Percentiles rank a stretch among this genome's conserved stretches.
Evolutionary conservation across 2,329 filamentous ascomycete genomes (phyloP).

Genomic region (Fusarium sarcochroum): DNA sequence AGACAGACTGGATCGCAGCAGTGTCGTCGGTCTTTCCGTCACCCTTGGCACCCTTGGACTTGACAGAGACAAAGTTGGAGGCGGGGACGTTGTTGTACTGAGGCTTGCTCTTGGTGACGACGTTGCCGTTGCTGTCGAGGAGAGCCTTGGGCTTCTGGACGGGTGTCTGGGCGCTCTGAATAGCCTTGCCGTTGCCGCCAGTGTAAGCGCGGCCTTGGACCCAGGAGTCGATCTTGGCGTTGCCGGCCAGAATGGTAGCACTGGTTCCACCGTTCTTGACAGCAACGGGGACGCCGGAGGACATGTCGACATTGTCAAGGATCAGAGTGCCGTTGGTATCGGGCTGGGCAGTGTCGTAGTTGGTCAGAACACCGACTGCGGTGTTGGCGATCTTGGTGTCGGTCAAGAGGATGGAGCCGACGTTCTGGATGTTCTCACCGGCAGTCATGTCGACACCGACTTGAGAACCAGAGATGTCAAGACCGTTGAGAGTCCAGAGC

Average conservation of each 20-base stretch:
- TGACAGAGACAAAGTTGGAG: slow-evolving; percentile 86
- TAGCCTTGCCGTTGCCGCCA: slow-evolving; percentile 60
- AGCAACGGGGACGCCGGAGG: slow-evolving; percentile 74
- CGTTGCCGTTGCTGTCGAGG: slow-evolving; percentile 72
- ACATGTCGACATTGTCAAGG: slow-evolving; percentile 91
- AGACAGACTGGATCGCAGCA: slow-evolving; percentile 81
- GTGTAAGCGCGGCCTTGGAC: slow-evolving; percentile 84
- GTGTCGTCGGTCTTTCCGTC: slow-evolving; percentile 93
- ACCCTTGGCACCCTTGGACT: slow-evolving; percentile 84
- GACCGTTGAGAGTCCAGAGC: slow-evolving; percentile 84
- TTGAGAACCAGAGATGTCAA: slow-evolving; percentile 81
- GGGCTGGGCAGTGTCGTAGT: slow-evolving; percentile 74
- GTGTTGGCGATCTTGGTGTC: slow-evolving; percentile 86
- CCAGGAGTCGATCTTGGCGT: slow-evolving; percentile 78
- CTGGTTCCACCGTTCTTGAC: slow-evolving; percentile 72
- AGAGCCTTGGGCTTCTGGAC: slow-evolving; percentile 77
- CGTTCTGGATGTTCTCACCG: slow-evolving; percentile 75
- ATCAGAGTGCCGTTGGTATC: slow-evolving; percentile 84
- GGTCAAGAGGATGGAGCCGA: slow-evolving; percentile 82
- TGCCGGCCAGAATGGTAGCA: slow-evolving; percentile 75
- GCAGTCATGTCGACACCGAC: slow-evolving; percentile 85
- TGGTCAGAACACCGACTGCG: slow-evolving; percentile 80
- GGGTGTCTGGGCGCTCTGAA: slow-evolving; percentile 70
- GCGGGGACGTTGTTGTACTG: slow-evolving; percentile 81
- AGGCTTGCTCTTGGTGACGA: slow-evolving; percentile 90